Conservation (phyloP, 1,284 basidiomycete species). For the Leccinum pseudoinsigne region DNA sequence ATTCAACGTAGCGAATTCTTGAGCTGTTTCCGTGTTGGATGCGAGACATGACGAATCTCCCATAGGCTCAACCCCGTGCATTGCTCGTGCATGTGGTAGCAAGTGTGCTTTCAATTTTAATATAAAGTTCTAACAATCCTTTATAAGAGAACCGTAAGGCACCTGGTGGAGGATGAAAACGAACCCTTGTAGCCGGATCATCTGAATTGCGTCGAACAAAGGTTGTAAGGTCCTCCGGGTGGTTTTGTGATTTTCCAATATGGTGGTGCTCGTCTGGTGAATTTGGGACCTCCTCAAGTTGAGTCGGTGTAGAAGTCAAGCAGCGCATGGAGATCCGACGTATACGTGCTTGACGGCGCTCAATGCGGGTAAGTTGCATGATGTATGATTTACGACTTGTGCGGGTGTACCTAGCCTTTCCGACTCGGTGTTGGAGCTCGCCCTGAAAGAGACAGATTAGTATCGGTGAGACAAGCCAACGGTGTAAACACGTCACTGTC, state of each 20-base stretch:
- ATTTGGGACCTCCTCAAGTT: background rate
- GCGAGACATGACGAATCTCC: background rate
- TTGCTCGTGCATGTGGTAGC: background rate
- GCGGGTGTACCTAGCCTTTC: background rate
- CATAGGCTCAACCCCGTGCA: background rate
- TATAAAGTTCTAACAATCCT: background rate
- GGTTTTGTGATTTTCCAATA: background rate
- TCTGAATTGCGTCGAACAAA: background rate
- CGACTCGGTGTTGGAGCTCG: background rate
- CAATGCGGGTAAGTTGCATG: background rate
- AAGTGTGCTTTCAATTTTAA: background rate
- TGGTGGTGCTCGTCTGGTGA: background rate
- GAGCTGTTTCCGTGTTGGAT: background rate
- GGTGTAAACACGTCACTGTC: background rate
- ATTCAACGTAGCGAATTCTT: background rate
- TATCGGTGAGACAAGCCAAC: background rate
- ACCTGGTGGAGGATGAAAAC: background rate
- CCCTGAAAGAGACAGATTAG: background rate
- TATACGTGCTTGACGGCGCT: background rate
- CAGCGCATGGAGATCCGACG: background rate
- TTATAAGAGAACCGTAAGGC: background rate
- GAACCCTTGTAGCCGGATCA: background rate
- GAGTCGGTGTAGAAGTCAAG: background rate
- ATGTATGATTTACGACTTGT: background rate
- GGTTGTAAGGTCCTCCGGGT: background rate